These are phyloP conservation scores for Cryomyces minteri DNA, from an alignment of 495 filamentous ascomycete genomes.

Conservation along the genomic window DNA sequence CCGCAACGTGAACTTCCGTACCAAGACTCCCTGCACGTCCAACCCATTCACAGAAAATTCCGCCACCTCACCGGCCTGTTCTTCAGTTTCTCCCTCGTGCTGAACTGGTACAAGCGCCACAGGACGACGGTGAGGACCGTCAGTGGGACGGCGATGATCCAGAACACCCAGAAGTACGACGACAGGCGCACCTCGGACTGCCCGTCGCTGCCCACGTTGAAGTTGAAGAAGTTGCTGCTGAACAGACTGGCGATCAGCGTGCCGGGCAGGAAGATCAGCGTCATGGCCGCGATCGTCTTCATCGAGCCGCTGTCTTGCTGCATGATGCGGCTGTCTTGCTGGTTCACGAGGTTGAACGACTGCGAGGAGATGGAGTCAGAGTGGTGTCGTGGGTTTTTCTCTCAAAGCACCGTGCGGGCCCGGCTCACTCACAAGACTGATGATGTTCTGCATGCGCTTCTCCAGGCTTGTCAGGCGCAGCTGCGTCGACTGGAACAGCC, in stretches of 20 bases:
- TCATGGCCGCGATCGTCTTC: constrained; percentile 2
- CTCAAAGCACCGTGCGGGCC: not conserved
- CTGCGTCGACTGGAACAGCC: constrained; percentile 1
- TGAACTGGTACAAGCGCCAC: not conserved
- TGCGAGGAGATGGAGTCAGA: not conserved
- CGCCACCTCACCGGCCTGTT: too few species aligned
- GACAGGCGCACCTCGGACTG: not conserved
- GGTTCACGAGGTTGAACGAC: constrained; percentile 8
- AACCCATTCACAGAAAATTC: too few species aligned
- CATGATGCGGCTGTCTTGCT: constrained; percentile 6
- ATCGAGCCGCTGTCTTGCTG: constrained; percentile 5
- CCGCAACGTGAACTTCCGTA: too few species aligned
- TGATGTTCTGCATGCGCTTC: constrained; percentile 7
- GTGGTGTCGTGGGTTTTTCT: not conserved
- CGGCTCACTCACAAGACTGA: constrained; percentile 1
- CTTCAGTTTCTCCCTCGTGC: not conserved
- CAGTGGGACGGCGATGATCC: constrained; percentile 1
- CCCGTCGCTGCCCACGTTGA: not conserved
- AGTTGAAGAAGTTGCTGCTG: constrained; percentile 1
- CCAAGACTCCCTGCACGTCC: too few species aligned
- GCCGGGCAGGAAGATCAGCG: constrained; percentile 2
- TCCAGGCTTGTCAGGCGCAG: constrained; percentile 6
- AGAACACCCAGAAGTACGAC: constrained; percentile 1
- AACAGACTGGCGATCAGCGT: not conserved
- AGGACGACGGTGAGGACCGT: not conserved